phyloP scores from a whole-genome alignment of 2,329 filamentous ascomycete genomes.

The Talaromyces atroroseus region DNA sequence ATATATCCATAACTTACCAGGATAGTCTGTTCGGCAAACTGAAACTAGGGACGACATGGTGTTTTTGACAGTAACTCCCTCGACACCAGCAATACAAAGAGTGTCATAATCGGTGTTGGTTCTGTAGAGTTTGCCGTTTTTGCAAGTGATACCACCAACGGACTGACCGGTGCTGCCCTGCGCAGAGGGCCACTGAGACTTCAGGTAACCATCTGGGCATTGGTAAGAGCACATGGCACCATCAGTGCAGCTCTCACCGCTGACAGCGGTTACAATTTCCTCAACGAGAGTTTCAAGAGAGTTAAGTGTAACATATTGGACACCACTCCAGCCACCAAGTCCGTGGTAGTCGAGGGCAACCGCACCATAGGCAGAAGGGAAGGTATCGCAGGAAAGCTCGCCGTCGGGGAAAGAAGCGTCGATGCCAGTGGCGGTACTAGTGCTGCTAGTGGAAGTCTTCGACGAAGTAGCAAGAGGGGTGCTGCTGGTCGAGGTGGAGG shows the following conservation, averaged over 20 bases:
- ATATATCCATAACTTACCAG: constrained; percentile 50
- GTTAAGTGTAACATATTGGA: constrained; percentile 57
- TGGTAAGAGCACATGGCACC: constrained; percentile 84
- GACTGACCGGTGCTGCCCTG: constrained; percentile 81
- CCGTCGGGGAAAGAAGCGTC: constrained; percentile 70
- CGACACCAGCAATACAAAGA: constrained; percentile 69
- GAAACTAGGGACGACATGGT: constrained; percentile 60
- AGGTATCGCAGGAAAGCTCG: constrained; percentile 61
- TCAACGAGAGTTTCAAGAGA: constrained; percentile 52
- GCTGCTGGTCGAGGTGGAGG: constrained; percentile 15
- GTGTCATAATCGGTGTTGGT: constrained; percentile 63
- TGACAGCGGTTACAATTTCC: constrained; percentile 60
- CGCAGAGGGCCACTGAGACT: constrained; percentile 76
- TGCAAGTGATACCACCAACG: constrained; percentile 78
- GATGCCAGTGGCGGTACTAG: constrained; percentile 48
- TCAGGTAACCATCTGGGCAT: constrained; percentile 86
- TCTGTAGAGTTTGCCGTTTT: constrained; percentile 65
- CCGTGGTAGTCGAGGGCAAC: constrained; percentile 63
- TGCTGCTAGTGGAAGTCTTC: constrained; percentile 13
- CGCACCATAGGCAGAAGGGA: constrained; percentile 78
- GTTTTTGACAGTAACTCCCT: constrained; percentile 70
- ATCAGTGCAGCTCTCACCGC: constrained; percentile 55
- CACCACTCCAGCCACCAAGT: constrained; percentile 70
- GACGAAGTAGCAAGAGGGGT: constrained; percentile 15
- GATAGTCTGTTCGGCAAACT: constrained; percentile 94